Evolutionary conservation across 2,329 filamentous ascomycete genomes (phyloP), one percentile per base, ranked within the genome.

Genomic region (Apiospora sp.): DNA sequence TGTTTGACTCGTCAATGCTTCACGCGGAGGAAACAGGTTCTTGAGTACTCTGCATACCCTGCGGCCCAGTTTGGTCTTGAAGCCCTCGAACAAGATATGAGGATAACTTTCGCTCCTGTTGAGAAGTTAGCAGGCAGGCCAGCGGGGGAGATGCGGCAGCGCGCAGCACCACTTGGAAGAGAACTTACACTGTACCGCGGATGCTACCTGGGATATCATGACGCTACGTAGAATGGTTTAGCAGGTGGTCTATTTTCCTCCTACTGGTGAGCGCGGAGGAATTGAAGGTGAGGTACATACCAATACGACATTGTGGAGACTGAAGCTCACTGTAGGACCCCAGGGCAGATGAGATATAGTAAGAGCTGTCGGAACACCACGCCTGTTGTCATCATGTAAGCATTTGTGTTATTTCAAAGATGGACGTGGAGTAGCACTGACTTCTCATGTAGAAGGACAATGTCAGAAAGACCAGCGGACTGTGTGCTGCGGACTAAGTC

Each of bases 161-260:
- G 30, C 19, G 34, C 22, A 14, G 19, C 19, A 14, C n/a, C 34
- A 14, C 7, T 37, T 19, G 34, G 19, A n/a, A 64, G 12, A 64
- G 41, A 4, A 64, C 58, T 64, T 64, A 94, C 68, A 98, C 94
- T 1, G 95, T 98, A 68, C 96, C 96, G 72, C 93, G 90, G 12
- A 94, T 90, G 58, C 92, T 91, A 75, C 96, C 95, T 1, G 96
- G 96, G 27, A 99, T 97, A 81, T 99, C 96, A 73, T 95, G 94
- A 64, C 96, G 91, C 69, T 64, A 24, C 22, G 41, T 13, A 12
- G 3, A 12, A 37, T 22, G 13, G 4, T 41, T 58, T 64, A 64
- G 34, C 34, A 37, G 8, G 8, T 12, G 10, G 30, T 13, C 41
- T 34, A n/a, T 64, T n/a, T 64, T 4, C 34, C 41, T 22, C 22